These are phyloP conservation scores for Pulveroboletus sp. DNA, from an alignment of 768 basidiomycete genomes.

Conservation along the genomic window DNA sequence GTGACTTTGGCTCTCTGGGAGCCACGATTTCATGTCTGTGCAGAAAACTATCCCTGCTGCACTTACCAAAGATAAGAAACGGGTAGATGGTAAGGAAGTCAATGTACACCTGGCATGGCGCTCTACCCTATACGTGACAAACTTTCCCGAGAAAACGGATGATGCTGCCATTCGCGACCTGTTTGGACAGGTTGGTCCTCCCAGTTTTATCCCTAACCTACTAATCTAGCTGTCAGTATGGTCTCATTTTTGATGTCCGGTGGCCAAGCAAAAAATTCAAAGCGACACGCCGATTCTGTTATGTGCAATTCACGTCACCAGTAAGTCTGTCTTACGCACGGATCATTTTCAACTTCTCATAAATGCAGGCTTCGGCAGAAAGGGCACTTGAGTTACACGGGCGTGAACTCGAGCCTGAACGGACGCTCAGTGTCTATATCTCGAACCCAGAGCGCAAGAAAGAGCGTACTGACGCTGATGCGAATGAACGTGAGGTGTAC, in stretches of 20 bases:
- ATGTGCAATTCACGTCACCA: constrained; percentile 84
- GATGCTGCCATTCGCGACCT: constrained; percentile 70
- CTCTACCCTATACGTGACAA: constrained; percentile 92
- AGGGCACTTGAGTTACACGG: constrained; percentile 78
- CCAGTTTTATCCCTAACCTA: not conserved
- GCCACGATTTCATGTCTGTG: not conserved
- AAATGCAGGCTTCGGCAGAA: constrained; percentile 58
- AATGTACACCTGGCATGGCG: constrained; percentile 89
- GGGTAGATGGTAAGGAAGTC: constrained; percentile 69
- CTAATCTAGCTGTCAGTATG: constrained; percentile 54
- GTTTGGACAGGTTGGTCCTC: constrained; percentile 64
- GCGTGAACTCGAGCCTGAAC: constrained; percentile 65
- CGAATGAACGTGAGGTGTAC: constrained; percentile 81
- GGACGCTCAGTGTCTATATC: constrained; percentile 70
- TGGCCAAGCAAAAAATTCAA: constrained; percentile 99
- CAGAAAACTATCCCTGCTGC: constrained; percentile 83
- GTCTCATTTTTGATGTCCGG: constrained; percentile 86
- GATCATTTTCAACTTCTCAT: not conserved
- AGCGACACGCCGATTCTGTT: constrained; percentile 85
- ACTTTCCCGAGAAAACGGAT: constrained; percentile 84
- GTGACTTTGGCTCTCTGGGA: not conserved
- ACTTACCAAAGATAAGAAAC: constrained; percentile 93
- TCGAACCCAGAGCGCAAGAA: constrained; percentile 91
- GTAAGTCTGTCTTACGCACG: constrained; percentile 42
- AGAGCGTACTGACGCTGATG: constrained; percentile 83